Base-by-base conservation (phyloP, 116 monocot species). In the Zostera marina region DNA sequence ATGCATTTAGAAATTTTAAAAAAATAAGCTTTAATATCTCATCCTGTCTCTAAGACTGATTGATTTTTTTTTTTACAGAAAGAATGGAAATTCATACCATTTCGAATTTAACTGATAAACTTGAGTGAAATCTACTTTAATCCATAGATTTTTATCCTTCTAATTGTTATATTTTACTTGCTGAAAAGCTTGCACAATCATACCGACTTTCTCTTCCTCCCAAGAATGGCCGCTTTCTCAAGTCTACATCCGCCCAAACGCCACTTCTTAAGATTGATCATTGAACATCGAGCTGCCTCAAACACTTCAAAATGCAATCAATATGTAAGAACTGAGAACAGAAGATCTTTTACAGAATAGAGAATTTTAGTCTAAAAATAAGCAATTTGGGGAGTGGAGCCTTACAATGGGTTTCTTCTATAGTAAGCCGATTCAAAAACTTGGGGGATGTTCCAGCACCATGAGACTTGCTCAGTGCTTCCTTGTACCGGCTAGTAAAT, bases 221-320 rank as follows among this genome's bases (percentile, higher is more conserved):
- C 94, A 21, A 88, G 75, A 73, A 94, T 73, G 23, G 88, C 56
- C 10, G 88, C 77, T 56, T 64, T 88, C 68, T 79, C 81, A 59
- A 94, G 55, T 51, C 85, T 81, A 4, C 74, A 79, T 14, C 76
- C 78, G 8, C 88, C 79, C 3, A 63, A 32, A 6, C 78, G 74
- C 94, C 94, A 94, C 58, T 85, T 94, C 70, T 76, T 81, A 53
- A 82, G 77, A 23, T 81, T 74, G 9, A 60, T 73, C 84, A 88
- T 94, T 40, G 94, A 94, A 8, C 69, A 77, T 23, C 76, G 73
- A 67, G 84, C 88, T 61, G 88, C 81, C 71, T 87, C 84, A 62
- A 82, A 88, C 69, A 94, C 93, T 93, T 59, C 22, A 7, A 42
- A 16, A 42, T 1, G 56, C 0, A 38, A 53, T 11, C n/a, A 41